Conservation (phyloP, 768 basidiomycete genomes). For the Boletus vermiculosoides region DNA sequence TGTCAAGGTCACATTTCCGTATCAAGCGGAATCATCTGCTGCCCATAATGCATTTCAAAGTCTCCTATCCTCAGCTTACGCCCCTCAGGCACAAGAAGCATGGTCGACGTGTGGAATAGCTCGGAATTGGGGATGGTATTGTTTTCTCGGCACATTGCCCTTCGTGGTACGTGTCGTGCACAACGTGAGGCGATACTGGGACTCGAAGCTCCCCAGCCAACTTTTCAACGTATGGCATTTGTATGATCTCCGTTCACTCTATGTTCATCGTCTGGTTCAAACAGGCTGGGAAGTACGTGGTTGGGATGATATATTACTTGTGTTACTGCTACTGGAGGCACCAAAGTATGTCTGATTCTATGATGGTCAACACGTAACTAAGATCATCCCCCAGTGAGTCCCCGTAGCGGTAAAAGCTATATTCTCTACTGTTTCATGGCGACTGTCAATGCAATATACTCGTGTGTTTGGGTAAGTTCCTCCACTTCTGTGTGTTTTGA, state of each 20-base stretch:
- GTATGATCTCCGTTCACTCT: background rate
- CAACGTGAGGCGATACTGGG: constrained; percentile 81
- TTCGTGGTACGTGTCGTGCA: constrained; percentile 78
- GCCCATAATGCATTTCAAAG: background rate
- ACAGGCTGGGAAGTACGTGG: constrained; percentile 83
- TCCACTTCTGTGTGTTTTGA: background rate
- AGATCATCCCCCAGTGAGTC: constrained; percentile 26
- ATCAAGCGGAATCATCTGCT: background rate
- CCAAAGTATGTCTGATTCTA: constrained; percentile 39
- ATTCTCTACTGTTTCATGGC: constrained; percentile 67
- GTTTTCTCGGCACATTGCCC: constrained; percentile 62
- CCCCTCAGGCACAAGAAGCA: constrained; percentile 40
- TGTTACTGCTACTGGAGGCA: constrained; percentile 81
- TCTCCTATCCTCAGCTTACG: constrained; percentile 9
- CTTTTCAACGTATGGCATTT: constrained; percentile 71
- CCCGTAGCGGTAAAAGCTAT: constrained; percentile 48
- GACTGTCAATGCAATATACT: constrained; percentile 65
- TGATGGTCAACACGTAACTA: background rate
- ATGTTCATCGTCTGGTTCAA: constrained; percentile 1
- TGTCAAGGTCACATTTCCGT: background rate
- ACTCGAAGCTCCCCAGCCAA: constrained; percentile 73
- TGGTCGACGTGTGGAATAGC: constrained; percentile 43
- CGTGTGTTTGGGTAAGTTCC: constrained; percentile 70
- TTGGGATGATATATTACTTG: constrained; percentile 61
- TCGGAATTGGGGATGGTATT: constrained; percentile 60